Conservation (phyloP, 805 yeast species). For the Vanderwaltozyma tropicalis region DNA sequence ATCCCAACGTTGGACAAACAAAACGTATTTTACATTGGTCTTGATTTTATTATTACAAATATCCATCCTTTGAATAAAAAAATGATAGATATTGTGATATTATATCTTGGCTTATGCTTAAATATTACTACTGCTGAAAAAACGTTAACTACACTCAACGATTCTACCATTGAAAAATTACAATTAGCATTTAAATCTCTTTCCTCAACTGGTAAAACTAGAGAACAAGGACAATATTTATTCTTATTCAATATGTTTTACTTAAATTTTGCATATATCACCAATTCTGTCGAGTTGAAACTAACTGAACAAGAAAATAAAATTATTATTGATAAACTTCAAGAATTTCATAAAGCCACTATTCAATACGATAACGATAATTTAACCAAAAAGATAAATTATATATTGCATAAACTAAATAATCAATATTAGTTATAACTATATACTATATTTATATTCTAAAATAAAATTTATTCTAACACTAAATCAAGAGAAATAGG, state of each 20-base stretch:
- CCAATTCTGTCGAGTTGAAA: slow-evolving; percentile 6
- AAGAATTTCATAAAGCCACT: not conserved
- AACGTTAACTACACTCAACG: not conserved
- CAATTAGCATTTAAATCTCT: not conserved
- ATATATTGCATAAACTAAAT: not conserved
- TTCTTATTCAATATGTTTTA: slow-evolving; percentile 6
- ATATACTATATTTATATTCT: too few species aligned
- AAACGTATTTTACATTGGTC: not conserved
- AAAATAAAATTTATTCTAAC: too few species aligned
- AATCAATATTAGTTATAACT: not conserved
- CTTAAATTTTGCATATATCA: slow-evolving; percentile 12
- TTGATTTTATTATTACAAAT: slow-evolving; percentile 3
- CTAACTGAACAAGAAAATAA: not conserved
- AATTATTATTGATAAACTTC: slow-evolving; percentile 2
- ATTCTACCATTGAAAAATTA: not conserved
- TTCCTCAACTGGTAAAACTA: slow-evolving; percentile 1
- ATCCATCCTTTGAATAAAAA: slow-evolving; percentile 1
- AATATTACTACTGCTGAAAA: slow-evolving; percentile 2
- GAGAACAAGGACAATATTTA: not conserved
- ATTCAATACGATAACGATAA: slow-evolving; percentile 1
- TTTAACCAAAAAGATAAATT: not conserved
- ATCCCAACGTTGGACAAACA: not conserved
- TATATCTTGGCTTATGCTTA: slow-evolving; percentile 14
- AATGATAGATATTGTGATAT: slow-evolving; percentile 6
- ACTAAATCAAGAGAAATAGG: too few species aligned